A percentile compares a stretch with the other conserved stretches of the same genome.
Conservation (phyloP, 108 stramenopile genomes). For the Chaetoceros tenuissimus region DNA sequence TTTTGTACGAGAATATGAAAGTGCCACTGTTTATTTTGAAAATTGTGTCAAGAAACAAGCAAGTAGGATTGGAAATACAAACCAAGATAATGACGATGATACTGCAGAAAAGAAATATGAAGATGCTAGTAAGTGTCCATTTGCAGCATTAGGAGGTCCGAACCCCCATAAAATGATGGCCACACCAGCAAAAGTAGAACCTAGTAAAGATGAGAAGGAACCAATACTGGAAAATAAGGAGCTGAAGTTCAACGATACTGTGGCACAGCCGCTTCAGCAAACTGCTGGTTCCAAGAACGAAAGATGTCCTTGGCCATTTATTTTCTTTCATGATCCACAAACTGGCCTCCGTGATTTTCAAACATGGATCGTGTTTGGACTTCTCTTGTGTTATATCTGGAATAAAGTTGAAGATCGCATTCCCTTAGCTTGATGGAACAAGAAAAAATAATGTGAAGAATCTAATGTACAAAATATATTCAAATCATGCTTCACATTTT, state of each 20-base stretch:
- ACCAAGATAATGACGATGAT: neutral
- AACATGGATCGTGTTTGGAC: conserved; percentile 63
- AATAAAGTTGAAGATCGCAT: too few relatives aligned
- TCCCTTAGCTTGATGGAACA: too few relatives aligned
- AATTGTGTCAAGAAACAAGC: conserved; percentile 15
- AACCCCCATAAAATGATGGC: conserved; percentile 11
- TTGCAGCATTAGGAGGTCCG: conserved; percentile 19
- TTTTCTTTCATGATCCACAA: conserved; percentile 69
- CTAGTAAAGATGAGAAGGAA: neutral
- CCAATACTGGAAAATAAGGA: conserved; percentile 1
- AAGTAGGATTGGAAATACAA: neutral
- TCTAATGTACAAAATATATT: too few relatives aligned
- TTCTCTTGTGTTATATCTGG: conserved; percentile 30
- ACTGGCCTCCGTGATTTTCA: conserved; percentile 60
- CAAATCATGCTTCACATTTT: too few relatives aligned
- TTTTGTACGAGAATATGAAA: conserved; percentile 23
- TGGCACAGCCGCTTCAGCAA: neutral
- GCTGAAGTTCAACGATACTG: neutral
- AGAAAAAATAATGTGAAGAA: too few relatives aligned
- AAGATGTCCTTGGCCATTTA: conserved; percentile 84
- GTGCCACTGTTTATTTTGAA: conserved; percentile 16
- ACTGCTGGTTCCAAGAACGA: conserved; percentile 5
- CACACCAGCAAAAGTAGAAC: neutral
- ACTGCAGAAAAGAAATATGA: neutral
- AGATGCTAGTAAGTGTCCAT: conserved; percentile 35